Base-by-base conservation (phyloP, 2,329 filamentous ascomycete species). In the Aaosphaeria pasadenensis region DNA sequence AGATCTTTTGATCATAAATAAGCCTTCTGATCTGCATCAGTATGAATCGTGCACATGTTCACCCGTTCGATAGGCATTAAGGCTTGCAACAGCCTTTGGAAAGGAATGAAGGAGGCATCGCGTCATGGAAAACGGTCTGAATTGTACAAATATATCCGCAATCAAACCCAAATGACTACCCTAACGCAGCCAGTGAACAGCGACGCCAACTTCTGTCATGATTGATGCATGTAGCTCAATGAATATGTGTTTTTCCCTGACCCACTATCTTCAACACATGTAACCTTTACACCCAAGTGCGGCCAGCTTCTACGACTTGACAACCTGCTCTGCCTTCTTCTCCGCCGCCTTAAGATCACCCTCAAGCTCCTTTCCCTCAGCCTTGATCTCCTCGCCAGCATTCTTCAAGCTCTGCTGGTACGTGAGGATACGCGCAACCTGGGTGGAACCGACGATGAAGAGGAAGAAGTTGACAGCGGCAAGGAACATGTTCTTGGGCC, bases 401-500 rank as follows among this genome's bases (percentile, higher is more conserved):
- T 52, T 55, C 75, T 89, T 85, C 65, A 85, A 73, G 51, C 78
- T 80, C 56, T 77, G 72, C 60, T 86, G 78, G 71, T 85, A 87
- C 63, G 82, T 47, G 59, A 83, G 72, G 66, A 97, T 96, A 63
- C 94, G 86, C 57, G 76, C 76, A 57, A 89, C 80, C 79, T 99
- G 94, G 57, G 89, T 81, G 50, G 89, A 76, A 62, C 94, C 94
- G 54, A 96, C 91, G 58, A 87, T 76, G 63, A 88, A 92, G 62
- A 99, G 87, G 81, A 96, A 95, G 83, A 96, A 96, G 83, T 99
- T 99, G 70, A 97, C 94, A 47, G 91, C 85, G 52, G 94, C 94
- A 50, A 99, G 85, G 52, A 96, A 87, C 66, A 91, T 77, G 80
- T 99, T 99, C 74, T 85, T 85, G 49, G 94, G 94, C 74, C 85